These are phyloP conservation scores for Ligustrum vulgare DNA, from an alignment of 257 asterid species.

Conservation along the genomic window DNA sequence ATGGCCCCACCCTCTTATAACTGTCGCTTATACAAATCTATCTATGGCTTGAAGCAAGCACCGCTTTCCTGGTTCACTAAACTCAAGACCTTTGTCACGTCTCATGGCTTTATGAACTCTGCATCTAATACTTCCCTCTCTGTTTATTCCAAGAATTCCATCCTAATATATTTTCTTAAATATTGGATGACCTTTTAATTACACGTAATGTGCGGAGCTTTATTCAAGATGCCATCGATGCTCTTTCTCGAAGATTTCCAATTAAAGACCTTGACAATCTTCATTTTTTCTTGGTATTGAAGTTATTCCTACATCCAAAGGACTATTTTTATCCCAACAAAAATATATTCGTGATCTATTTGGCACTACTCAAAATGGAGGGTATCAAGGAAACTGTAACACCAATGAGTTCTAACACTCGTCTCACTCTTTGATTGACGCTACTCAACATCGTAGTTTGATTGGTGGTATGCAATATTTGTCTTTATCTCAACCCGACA, in stretches of 20 bases:
- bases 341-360: background rate
- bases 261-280: background rate
- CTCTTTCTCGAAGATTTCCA: background rate
- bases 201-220: too few relatives aligned
- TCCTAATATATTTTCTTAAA: background rate
- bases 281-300: background rate
- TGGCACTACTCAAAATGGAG: too few relatives aligned
- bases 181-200: background rate
- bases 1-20: background rate
- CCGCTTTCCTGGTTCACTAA: background rate
- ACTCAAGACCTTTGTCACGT: background rate
- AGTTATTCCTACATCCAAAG: background rate
- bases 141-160: too few relatives aligned
- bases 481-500: background rate
- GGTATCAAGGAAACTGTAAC: background rate
- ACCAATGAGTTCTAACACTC: too few relatives aligned
- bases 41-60: background rate
- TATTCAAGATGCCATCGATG: too few relatives aligned
- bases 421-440: background rate
- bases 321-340: background rate
- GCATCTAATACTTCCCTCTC: background rate
- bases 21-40: background rate
- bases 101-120: background rate
- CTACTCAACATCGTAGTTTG: background rate
- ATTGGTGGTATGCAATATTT: conserved; percentile 1